Evolutionary conservation across 148 eudicot species (phyloP).

Genomic region (Chenopodium suecicum): DNA sequence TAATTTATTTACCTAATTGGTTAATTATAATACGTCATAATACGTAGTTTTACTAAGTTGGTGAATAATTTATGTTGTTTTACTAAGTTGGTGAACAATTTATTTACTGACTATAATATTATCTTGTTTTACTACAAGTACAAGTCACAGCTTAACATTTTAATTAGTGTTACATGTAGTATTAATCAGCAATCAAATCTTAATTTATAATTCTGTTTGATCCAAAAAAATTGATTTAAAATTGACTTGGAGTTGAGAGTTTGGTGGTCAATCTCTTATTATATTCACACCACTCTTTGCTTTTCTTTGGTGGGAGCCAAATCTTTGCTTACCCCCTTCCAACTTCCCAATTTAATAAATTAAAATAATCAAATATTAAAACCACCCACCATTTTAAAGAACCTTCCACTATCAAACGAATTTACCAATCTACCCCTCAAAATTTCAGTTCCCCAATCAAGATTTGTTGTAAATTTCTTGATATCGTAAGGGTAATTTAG

Average conservation of each 20-base stretch:
- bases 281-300: not conserved
- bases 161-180: too few species aligned
- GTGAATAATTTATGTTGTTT: too few species aligned
- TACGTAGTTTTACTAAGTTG: too few species aligned
- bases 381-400: not conserved
- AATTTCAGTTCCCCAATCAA: too few species aligned
- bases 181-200: too few species aligned
- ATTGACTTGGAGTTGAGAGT: not conserved
- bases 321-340: not conserved
- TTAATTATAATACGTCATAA: too few species aligned
- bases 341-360: not conserved
- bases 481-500: slow-evolving; percentile 10
- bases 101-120: too few species aligned
- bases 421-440: slow-evolving; percentile 8
- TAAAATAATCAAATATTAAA: not conserved
- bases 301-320: slow-evolving; percentile 13
- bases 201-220: too few species aligned
- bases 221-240: not conserved
- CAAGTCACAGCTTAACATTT: too few species aligned
- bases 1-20: too few species aligned
- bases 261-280: slow-evolving; percentile 3
- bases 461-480: not conserved
- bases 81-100: too few species aligned
- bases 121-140: too few species aligned
- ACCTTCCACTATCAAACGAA: not conserved